phyloP scores from a whole-genome alignment of 805 yeast species.

The Ogataea methylovora region DNA sequence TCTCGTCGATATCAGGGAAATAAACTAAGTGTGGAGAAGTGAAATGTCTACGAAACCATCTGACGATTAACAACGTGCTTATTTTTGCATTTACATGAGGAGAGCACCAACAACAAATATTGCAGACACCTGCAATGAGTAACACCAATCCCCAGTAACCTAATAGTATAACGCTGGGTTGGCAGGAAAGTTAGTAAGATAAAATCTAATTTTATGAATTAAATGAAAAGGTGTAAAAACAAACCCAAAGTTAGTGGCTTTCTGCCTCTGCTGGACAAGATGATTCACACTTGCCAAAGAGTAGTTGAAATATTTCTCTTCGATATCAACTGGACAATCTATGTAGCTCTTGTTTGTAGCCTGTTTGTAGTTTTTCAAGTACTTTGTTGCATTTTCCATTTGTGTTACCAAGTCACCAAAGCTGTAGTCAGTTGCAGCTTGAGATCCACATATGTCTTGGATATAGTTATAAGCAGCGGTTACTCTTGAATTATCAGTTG shows the following conservation, averaged over 20 bases:
- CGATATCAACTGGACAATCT: constrained; percentile 21
- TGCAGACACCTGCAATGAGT: constrained; percentile 16
- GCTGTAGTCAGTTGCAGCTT: constrained; percentile 20
- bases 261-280: constrained; percentile 20
- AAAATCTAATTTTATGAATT: too few species aligned
- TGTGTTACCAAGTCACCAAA: constrained; percentile 20
- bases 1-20: too few species aligned
- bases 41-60: constrained; percentile 26
- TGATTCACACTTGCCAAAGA: constrained; percentile 22
- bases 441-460: constrained; percentile 26
- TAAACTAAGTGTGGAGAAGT: constrained; percentile 26
- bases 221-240: too few species aligned
- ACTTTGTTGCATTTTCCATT: constrained; percentile 21
- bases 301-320: constrained; percentile 13
- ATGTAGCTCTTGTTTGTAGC: constrained; percentile 8
- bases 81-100: constrained; percentile 21
- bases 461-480: constrained; percentile 25
- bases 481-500: constrained; percentile 19
- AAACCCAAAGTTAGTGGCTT: constrained; percentile 23
- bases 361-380: constrained; percentile 9
- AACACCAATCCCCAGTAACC: constrained; percentile 26
- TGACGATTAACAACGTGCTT: constrained; percentile 12
- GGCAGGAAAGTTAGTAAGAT: too few species aligned
- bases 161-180: too few species aligned
- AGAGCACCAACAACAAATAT: constrained; percentile 27